phyloP scores from a whole-genome alignment of 768 basidiomycete species.

The Hypholoma fasciculare region DNA sequence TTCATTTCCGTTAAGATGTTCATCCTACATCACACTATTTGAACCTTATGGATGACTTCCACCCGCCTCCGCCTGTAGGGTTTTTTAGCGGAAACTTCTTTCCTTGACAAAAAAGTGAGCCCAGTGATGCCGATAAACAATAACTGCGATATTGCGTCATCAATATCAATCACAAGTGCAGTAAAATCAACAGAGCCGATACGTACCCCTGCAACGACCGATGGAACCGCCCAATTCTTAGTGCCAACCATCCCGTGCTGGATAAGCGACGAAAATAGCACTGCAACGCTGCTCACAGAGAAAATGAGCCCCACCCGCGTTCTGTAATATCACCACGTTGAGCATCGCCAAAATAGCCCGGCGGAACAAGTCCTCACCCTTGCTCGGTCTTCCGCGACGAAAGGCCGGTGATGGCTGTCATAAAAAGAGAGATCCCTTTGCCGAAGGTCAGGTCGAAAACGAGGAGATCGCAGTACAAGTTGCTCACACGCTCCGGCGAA shows the following conservation, averaged over 20 bases:
- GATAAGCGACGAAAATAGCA: conserved; percentile 32
- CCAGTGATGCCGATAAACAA: conserved; percentile 18
- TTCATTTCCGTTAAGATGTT: no score
- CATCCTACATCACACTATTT: conserved; percentile 3
- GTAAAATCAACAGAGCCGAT: background rate
- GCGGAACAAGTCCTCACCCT: conserved; percentile 4
- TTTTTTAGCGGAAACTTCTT: conserved; percentile 10
- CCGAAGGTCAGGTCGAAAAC: background rate
- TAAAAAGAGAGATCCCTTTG: conserved; percentile 18
- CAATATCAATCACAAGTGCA: background rate
- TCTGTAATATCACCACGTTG: conserved; percentile 17
- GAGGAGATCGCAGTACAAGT: background rate
- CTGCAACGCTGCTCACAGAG: conserved; percentile 30
- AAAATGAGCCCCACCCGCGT: conserved; percentile 37
- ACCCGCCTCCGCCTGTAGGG: conserved; percentile 3
- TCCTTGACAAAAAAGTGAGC: conserved; percentile 18
- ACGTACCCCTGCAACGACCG: conserved; percentile 35
- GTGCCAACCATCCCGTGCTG: conserved; percentile 35
- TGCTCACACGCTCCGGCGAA: conserved; percentile 47
- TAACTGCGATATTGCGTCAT: conserved; percentile 3
- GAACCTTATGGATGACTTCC: conserved; percentile 1
- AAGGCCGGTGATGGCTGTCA: conserved; percentile 18
- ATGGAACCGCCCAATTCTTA: conserved; percentile 33
- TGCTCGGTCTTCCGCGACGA: conserved; percentile 18
- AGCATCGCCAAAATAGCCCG: background rate